A percentile compares a stretch with the other conserved stretches of the same genome.
Evolutionary conservation across 179 eudicot species (phyloP).

Genomic region (Spergularia azorica): DNA sequence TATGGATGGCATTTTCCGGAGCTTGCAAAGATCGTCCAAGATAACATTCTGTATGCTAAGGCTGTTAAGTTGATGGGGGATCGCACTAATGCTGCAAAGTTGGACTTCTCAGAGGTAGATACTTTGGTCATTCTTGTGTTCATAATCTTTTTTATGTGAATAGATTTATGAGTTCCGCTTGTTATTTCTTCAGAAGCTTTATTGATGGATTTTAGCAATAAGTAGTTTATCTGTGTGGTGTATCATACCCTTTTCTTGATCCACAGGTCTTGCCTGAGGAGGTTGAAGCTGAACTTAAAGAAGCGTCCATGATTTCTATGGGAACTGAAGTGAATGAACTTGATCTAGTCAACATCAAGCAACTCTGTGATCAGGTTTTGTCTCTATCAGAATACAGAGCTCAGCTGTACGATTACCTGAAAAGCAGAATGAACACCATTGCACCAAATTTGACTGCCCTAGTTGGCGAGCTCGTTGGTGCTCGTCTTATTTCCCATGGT

Average conservation of each 20-base stretch:
- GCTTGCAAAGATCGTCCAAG: constrained; percentile 89
- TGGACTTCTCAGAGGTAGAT: constrained; percentile 89
- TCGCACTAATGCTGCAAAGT: constrained; percentile 75
- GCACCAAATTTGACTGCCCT: constrained; percentile 96
- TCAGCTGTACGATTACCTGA: constrained; percentile 83
- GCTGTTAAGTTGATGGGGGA: constrained; percentile 83
- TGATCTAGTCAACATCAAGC: constrained; percentile 77
- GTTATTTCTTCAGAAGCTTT: too few relatives aligned
- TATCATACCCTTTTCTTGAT: background rate
- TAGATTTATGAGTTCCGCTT: too few relatives aligned
- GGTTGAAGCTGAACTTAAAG: constrained; percentile 80
- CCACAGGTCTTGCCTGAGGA: constrained; percentile 76
- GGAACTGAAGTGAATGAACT: constrained; percentile 98
- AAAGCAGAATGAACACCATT: constrained; percentile 92
- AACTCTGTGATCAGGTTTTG: constrained; percentile 86
- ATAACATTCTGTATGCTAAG: constrained; percentile 84
- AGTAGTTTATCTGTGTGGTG: background rate
- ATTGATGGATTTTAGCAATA: too few relatives aligned
- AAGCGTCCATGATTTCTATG: constrained; percentile 89
- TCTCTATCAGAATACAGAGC: constrained; percentile 88
- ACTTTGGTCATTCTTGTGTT: background rate
- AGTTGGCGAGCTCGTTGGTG: constrained; percentile 97
- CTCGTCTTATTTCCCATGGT: constrained; percentile 93
- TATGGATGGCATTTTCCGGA: constrained; percentile 99
- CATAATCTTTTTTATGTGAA: too few relatives aligned